Base-by-base conservation (phyloP, 2,329 filamentous ascomycete genomes). In the Pochonia chlamydosporia region DNA sequence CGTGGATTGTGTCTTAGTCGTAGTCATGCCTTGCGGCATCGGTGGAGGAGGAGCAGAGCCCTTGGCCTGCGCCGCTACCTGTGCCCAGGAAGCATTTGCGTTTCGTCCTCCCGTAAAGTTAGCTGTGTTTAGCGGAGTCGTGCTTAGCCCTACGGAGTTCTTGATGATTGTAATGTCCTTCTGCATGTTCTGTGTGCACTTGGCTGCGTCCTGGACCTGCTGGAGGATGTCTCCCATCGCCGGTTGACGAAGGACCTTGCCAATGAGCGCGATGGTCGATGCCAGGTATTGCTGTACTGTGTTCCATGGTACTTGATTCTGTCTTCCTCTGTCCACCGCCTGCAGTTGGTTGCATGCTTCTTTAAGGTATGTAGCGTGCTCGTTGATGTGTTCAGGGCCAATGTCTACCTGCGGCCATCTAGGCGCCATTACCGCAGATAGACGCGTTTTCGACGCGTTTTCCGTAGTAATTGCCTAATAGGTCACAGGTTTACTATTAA, bases 171-270 rank as follows among this genome's bases (percentile, higher is more conserved):
- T 52, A 30, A 56, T 36, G 48, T 56, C 52, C 37, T 46, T 54
- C 44, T 56, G 46, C 6, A 55, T 56, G 50, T 41, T 56, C 50
- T 56, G 48, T 49, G 44, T 55, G 48, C 48, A 52, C 36, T 52
- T 52, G 14, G 52, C 48, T 7, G 52, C 48, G 20, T 52, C 52
- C 33, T 55, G 46, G 41, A 55, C 49, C 13, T 55, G 46, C 28
- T 55, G 28, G 43, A 55, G 52, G 46, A 55, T 49, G 47, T 55
- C 52, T 21, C 44, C 47, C 28, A 54, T n/a, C n/a, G n/a, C n/a
- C n/a, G n/a, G 28, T 31, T 31, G 14, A 14, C 28, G 28, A 9
- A 31, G 28, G 14, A 31, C 28, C 28, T 31, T 14, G 28, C 28
- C 14, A 31, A 31, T 14, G 14, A 31, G 28, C 28, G 28, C 28